Base-by-base conservation (phyloP, 208 protist genomes). In the Borovskyia barvae region DNA sequence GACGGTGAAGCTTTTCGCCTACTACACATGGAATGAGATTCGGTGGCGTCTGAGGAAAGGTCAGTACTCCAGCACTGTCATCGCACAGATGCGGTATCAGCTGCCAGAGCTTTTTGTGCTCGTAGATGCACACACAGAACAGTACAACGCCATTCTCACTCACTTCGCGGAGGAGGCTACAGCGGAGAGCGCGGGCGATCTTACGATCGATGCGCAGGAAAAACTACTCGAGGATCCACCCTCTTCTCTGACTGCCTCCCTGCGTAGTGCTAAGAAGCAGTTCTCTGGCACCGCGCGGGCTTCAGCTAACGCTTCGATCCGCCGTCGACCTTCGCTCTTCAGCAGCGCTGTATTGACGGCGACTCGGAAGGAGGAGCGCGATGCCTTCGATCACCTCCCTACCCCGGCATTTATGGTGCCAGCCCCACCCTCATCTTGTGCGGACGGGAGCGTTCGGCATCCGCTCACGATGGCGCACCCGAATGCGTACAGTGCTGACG, bases 401-500 rank as follows among this genome's bases (percentile, higher is more conserved):
- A 4, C 56, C 24, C 37, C 43, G n/a, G n/a, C n/a, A n/a, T n/a
- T n/a, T n/a, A n/a, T n/a, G n/a, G n/a, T n/a, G n/a, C n/a, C n/a
- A n/a, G n/a, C n/a, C n/a, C n/a, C n/a, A n/a, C n/a, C n/a, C n/a
- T n/a, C n/a, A n/a, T n/a, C n/a, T n/a, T n/a, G n/a, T n/a, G n/a
- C n/a, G n/a, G n/a, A n/a, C n/a, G n/a, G n/a, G n/a, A n/a, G n/a
- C n/a, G n/a, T n/a, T n/a, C n/a, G 40, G 15, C 35, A 37, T 50
- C 49, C 55, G 35, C 39, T 73, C 39, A 68, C 61, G 14, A 29
- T 75, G 8, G 32, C 49, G 0, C 68, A 72, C n/a, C 68, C 75
- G 6, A 78, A 61, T 56, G 63, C 63, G 20, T 88, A 85, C 70
- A 72, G 69, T 29, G 69, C 62, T 9, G 70, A 81, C 36, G 85